A percentile compares a stretch with the other conserved stretches of the same genome.
Conservation (phyloP, 345 rosid species). For the Eucalyptus tenuipes region DNA sequence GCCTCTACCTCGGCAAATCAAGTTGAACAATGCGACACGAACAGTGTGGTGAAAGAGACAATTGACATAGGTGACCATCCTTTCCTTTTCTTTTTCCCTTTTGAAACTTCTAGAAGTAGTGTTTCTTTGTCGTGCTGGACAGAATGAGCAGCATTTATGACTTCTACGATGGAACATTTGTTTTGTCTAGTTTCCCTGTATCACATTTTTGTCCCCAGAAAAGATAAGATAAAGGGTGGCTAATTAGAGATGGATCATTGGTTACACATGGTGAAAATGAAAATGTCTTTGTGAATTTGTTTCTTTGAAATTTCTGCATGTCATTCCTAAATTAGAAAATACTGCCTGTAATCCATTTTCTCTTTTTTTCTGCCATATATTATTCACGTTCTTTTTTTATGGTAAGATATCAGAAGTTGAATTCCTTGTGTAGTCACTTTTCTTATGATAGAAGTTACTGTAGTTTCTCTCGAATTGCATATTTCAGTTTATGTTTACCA, state of each 20-base stretch:
- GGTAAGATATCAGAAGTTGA: neutral
- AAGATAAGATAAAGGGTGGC: neutral
- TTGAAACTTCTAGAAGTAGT: neutral
- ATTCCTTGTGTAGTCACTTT: neutral
- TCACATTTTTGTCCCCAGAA: neutral
- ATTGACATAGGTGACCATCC: conserved; percentile 24
- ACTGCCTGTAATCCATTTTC: neutral
- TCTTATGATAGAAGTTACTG: neutral
- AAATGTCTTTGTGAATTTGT: neutral
- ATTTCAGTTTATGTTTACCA: neutral
- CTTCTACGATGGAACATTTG: neutral
- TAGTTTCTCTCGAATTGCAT: neutral
- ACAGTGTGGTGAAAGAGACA: conserved; percentile 4
- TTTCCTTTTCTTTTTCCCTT: neutral
- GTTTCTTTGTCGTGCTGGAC: neutral
- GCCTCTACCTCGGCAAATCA: conserved; percentile 26
- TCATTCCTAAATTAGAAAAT: neutral
- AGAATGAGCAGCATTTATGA: neutral
- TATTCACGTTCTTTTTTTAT: neutral
- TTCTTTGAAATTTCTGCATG: neutral
- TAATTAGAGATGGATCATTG: neutral
- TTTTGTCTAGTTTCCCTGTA: neutral
- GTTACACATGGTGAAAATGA: neutral
- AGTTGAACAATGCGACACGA: conserved; percentile 9
- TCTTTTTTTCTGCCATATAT: neutral